Conservation (phyloP, 2,329 filamentous ascomycete genomes). For the Diaporthe sp. region DNA sequence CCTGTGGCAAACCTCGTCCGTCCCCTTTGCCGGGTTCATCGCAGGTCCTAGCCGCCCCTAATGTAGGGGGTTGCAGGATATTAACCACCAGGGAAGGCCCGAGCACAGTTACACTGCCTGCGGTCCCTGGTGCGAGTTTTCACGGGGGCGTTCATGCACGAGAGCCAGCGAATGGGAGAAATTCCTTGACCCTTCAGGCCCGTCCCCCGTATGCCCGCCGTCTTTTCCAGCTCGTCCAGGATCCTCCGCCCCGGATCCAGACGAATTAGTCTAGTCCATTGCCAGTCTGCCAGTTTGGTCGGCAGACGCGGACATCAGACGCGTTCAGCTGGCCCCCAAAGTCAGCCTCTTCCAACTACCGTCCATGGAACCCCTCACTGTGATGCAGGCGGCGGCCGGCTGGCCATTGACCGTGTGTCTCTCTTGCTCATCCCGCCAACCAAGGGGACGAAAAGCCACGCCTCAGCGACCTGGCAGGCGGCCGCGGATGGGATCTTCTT, state of each 20-base stretch:
- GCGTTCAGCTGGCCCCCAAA: slow-evolving; percentile 21
- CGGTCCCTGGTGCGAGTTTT: slow-evolving; percentile 6
- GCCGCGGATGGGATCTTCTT: not conserved
- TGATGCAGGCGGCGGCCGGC: not conserved
- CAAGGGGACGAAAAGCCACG: not conserved
- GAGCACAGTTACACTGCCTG: slow-evolving; percentile 20
- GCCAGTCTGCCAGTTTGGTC: not conserved
- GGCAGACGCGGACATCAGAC: slow-evolving; percentile 2
- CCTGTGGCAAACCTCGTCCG: slow-evolving; percentile 17
- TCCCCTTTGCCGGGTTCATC: not conserved
- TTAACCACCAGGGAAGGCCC: slow-evolving; percentile 27
- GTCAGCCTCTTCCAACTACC: not conserved
- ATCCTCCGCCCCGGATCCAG: slow-evolving; percentile 13
- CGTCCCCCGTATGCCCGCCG: not conserved
- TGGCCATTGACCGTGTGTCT: not conserved
- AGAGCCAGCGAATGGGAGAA: slow-evolving; percentile 23
- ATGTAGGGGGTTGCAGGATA: slow-evolving; percentile 30
- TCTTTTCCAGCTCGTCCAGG: slow-evolving; percentile 24
- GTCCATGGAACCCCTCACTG: not conserved
- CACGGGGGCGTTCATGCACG: slow-evolving; percentile 29
- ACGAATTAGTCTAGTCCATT: not conserved
- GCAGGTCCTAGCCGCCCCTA: slow-evolving; percentile 22
- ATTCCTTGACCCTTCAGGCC: slow-evolving; percentile 3
- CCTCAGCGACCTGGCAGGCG: slow-evolving; percentile 2
- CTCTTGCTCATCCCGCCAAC: slow-evolving; percentile 2